Base-by-base conservation (phyloP, 2,329 filamentous ascomycete genomes). In the Gliomastix tumulicola region DNA sequence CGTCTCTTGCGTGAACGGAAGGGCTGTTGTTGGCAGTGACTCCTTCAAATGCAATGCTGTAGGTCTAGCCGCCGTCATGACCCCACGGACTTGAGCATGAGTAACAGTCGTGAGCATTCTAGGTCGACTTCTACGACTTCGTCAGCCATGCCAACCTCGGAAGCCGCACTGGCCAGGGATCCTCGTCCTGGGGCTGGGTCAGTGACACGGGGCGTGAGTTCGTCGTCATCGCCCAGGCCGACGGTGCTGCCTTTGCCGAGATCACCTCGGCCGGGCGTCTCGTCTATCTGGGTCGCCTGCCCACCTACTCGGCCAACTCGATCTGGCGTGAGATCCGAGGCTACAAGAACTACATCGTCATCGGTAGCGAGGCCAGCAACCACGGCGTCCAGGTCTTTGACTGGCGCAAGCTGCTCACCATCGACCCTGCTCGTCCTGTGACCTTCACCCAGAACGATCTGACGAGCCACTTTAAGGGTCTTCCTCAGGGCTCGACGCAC, bases 371-470 rank as follows among this genome's bases (percentile, higher is more conserved):
- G 44, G 66, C 69, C 3, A 46, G 49, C 15, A 50, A 57, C 36
- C 74, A 79, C 47, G 69, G 71, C 21, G 64, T 80, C 22, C 76
- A 80, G 50, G 69, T 79, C 48, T 80, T 80, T 41, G 75, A 80
- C 48, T 65, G 77, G 69, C 69, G 59, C 44, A 9, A 69, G 32
- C 48, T 59, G 9, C 53, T 66, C 64, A 21, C 55, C 58, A 31
- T 58, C 57, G 20, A 68, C 46, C 57, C 63, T 0, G 50, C 61
- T 17, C 57, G 51, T 41, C 40, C 20, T 12, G 59, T 49, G 35
- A 43, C 39, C 21, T 62, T 59, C 40, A 37, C 45, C 37, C 42
- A 50, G 20, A 44, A 39, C 17, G 59, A 61, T 37, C 39, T 62
- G 15, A 54, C 55, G 2, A 50, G 55, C 10, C 51, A 51, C 41